phyloP scores from a whole-genome alignment of 306 rosid genomes.

The Inga oerstediana region DNA sequence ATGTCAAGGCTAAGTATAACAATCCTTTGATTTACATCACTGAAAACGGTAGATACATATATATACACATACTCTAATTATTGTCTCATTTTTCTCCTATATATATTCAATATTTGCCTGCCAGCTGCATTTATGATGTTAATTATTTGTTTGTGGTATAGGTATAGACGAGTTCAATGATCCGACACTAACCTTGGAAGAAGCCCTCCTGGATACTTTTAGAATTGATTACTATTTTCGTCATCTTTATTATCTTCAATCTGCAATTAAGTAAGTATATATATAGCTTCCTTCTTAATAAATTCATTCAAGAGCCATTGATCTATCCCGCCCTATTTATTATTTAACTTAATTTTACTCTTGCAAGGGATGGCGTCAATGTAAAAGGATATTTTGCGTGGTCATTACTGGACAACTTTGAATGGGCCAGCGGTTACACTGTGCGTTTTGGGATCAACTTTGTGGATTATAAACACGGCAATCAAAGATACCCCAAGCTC shows the following conservation, averaged over 20 bases:
- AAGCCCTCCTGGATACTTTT: slow-evolving; percentile 41
- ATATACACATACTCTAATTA: not conserved
- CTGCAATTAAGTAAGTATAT: slow-evolving; percentile 48
- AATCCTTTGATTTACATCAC: slow-evolving; percentile 18
- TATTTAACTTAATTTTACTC: not conserved
- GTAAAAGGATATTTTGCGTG: slow-evolving; percentile 65
- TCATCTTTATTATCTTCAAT: slow-evolving; percentile 41
- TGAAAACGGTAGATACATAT: slow-evolving; percentile 19
- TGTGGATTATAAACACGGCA: slow-evolving; percentile 49
- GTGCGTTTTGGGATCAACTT: slow-evolving; percentile 58
- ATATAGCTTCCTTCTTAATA: not conserved
- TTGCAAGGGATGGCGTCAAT: slow-evolving; percentile 40
- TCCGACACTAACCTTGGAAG: slow-evolving; percentile 40
- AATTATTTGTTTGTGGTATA: not conserved
- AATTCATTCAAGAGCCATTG: not conserved
- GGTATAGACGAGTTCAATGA: slow-evolving; percentile 46
- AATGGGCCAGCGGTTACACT: slow-evolving; percentile 53
- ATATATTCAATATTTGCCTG: too few relatives aligned
- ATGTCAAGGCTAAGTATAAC: slow-evolving; percentile 9
- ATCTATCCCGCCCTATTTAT: too few relatives aligned
- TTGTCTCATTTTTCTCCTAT: not conserved
- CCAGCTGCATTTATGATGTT: too few relatives aligned
- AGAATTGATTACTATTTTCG: slow-evolving; percentile 47
- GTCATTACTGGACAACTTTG: slow-evolving; percentile 66
- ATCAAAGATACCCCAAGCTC: slow-evolving; percentile 51